These are phyloP conservation scores for Cryptococcus hybrid DNA, from an alignment of 1,284 basidiomycete species.

Conservation along the genomic window DNA sequence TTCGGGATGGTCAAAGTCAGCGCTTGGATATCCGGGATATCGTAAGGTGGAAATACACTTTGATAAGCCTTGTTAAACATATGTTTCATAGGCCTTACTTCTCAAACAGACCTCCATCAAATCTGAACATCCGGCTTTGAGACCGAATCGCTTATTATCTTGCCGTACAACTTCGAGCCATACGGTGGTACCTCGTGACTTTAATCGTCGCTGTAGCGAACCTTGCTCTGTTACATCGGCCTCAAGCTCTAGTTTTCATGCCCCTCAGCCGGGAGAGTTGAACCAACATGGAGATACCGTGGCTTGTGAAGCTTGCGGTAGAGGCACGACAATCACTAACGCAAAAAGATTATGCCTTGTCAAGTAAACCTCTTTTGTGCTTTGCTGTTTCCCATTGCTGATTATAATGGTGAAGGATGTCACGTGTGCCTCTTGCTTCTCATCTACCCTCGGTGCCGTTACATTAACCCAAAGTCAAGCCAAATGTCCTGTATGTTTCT, in stretches of 20 bases:
- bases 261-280: no score
- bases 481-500: slow-evolving; percentile 35
- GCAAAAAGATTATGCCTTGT: slow-evolving; percentile 32
- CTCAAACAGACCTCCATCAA: no score
- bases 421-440: slow-evolving; percentile 38
- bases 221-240: no score
- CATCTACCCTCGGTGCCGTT: slow-evolving; percentile 35
- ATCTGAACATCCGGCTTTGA: no score
- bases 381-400: neutral
- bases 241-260: no score
- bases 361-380: slow-evolving; percentile 15
- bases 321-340: slow-evolving; percentile 1
- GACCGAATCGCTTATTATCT: neutral
- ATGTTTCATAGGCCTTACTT: no score
- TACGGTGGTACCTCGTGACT: neutral
- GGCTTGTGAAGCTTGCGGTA: slow-evolving; percentile 20
- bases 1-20: no score
- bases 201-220: no score
- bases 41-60: no score
- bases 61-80: no score
- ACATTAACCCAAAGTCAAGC: slow-evolving; percentile 27
- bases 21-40: no score
- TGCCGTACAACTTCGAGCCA: neutral
- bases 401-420: slow-evolving; percentile 19
- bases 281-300: neutral